Conservation (phyloP, 805 yeast genomes). For the Blastobotrys attinorum region DNA sequence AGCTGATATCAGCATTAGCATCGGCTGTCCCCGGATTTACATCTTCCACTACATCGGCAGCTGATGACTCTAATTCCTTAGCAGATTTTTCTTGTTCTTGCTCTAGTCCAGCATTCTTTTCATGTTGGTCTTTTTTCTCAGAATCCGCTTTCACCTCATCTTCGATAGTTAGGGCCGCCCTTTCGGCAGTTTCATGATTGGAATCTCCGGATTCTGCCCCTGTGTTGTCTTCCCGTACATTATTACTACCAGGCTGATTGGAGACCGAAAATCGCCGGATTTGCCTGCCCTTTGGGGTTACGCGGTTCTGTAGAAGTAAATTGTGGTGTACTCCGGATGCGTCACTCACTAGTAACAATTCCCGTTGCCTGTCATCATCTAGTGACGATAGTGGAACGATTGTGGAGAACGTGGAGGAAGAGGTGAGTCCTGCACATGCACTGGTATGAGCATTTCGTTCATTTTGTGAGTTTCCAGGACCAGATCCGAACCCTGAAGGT, state of each 20-base stretch:
- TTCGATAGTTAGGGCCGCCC: background rate
- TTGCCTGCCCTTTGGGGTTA: background rate
- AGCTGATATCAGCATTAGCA: too few relatives aligned
- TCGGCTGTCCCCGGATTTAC: too few relatives aligned
- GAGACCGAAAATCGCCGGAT: background rate
- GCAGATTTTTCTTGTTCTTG: background rate
- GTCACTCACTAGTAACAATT: slow-evolving; percentile 3
- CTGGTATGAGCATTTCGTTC: slow-evolving; percentile 7
- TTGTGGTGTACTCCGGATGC: background rate
- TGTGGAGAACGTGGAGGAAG: slow-evolving; percentile 13
- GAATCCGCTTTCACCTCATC: too few relatives aligned
- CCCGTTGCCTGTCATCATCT: slow-evolving; percentile 18
- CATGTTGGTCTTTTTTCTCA: too few relatives aligned
- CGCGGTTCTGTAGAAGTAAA: background rate
- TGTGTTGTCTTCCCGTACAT: background rate
- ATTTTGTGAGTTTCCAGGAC: slow-evolving; percentile 3
- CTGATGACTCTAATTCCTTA: too few relatives aligned
- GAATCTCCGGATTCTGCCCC: background rate
- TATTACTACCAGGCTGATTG: background rate
- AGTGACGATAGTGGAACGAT: slow-evolving; percentile 17
- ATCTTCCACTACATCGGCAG: too few relatives aligned
- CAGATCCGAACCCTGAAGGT: slow-evolving; percentile 8
- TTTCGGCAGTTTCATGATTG: background rate
- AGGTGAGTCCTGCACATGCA: slow-evolving; percentile 14
- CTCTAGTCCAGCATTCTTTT: background rate